A percentile compares a stretch with the other conserved stretches of the same genome.
phyloP scores from a whole-genome alignment of 2,329 filamentous ascomycete species.

The Lasiodiplodia sp. region DNA sequence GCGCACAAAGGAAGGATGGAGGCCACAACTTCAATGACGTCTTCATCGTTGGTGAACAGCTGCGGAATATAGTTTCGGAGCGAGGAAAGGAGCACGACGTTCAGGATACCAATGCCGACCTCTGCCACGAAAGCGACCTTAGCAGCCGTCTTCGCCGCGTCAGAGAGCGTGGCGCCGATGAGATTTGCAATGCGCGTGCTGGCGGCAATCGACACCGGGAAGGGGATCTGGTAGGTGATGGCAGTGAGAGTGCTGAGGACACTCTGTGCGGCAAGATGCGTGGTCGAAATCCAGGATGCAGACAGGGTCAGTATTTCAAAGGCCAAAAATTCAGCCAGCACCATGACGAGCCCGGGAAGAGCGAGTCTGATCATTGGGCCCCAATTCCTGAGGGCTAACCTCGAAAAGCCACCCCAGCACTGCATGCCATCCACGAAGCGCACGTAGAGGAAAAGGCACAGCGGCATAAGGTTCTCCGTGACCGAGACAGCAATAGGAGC shows the following conservation, averaged over 20 bases:
- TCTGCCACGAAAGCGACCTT: constrained; percentile 75
- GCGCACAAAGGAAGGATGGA: constrained; percentile 80
- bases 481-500: constrained; percentile 80
- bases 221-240: constrained; percentile 89
- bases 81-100: constrained; percentile 72
- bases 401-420: constrained; percentile 81
- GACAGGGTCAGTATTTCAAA: constrained; percentile 68
- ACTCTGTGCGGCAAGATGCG: constrained; percentile 80
- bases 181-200: constrained; percentile 91
- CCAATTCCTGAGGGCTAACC: constrained; percentile 75
- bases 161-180: constrained; percentile 83
- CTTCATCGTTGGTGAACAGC: constrained; percentile 73
- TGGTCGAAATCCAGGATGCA: constrained; percentile 78
- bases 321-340: constrained; percentile 68
- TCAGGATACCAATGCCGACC: constrained; percentile 77
- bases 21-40: constrained; percentile 72
- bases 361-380: constrained; percentile 86
- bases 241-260: constrained; percentile 79
- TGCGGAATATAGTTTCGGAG: constrained; percentile 77
- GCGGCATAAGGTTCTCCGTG: constrained; percentile 76
- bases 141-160: constrained; percentile 81
- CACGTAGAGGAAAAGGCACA: constrained; percentile 77
- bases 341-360: constrained; percentile 89
- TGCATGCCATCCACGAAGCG: constrained; percentile 71
- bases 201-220: constrained; percentile 86